Conservation (phyloP, 2,329 filamentous ascomycete genomes). For the Diplodia intermedia region DNA sequence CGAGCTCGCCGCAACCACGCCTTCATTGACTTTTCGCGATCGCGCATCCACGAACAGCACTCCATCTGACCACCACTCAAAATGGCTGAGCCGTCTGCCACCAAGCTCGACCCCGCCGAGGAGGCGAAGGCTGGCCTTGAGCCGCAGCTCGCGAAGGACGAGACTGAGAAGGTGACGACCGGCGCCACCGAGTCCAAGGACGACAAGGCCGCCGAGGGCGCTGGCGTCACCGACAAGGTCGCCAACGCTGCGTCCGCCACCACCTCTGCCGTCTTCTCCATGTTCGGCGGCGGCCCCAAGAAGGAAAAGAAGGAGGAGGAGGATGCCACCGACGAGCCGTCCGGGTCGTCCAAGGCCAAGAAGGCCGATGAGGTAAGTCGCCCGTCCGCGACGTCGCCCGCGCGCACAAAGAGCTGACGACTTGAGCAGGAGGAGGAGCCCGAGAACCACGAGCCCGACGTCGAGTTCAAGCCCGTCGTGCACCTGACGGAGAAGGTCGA, state of each 20-base stretch:
- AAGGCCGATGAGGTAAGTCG: constrained; percentile 65
- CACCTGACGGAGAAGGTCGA: constrained; percentile 97
- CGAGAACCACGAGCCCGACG: constrained; percentile 89
- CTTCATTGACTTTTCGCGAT: constrained; percentile 13
- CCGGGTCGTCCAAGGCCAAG: constrained; percentile 79
- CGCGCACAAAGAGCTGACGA: not conserved
- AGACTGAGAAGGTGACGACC: constrained; percentile 55
- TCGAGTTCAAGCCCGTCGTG: constrained; percentile 97
- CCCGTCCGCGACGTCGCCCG: not conserved
- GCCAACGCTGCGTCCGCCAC: constrained; percentile 48
- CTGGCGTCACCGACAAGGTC: constrained; percentile 44
- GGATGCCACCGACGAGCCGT: constrained; percentile 83
- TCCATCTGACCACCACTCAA: constrained; percentile 11
- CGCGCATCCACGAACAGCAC: constrained; percentile 15
- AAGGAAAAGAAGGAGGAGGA: constrained; percentile 91
- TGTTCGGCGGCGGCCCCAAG: constrained; percentile 98
- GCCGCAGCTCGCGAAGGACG: constrained; percentile 51
- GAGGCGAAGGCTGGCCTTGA: constrained; percentile 49
- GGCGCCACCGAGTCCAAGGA: constrained; percentile 52
- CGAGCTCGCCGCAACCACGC: constrained; percentile 15
- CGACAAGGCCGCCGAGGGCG: constrained; percentile 54
- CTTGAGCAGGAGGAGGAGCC: constrained; percentile 67
- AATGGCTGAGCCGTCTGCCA: constrained; percentile 44
- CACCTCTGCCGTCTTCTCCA: constrained; percentile 72
- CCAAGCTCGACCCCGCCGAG: constrained; percentile 51